phyloP scores from a whole-genome alignment of 306 rosid genomes.

The Quillaja saponaria region DNA sequence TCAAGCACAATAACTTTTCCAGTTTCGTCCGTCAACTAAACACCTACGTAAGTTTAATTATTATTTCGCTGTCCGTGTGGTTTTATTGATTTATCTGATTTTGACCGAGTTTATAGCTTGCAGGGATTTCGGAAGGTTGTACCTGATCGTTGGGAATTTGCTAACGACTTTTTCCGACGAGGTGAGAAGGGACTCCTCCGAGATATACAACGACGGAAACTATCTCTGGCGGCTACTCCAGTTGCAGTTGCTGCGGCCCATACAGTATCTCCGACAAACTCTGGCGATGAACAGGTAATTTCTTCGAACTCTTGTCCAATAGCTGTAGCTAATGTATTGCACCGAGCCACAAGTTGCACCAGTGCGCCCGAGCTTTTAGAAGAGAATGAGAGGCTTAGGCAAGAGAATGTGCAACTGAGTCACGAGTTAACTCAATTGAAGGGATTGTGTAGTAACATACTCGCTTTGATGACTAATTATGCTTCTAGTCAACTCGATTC shows the following conservation, averaged over 20 bases:
- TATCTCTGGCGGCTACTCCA: slow-evolving; percentile 37
- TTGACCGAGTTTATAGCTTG: not conserved
- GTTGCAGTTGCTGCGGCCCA: slow-evolving; percentile 46
- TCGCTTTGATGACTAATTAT: slow-evolving; percentile 72
- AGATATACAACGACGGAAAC: slow-evolving; percentile 84
- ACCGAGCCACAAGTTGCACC: slow-evolving; percentile 58
- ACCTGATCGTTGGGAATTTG: slow-evolving; percentile 97
- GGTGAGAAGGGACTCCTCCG: slow-evolving; percentile 82
- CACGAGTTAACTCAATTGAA: slow-evolving; percentile 76
- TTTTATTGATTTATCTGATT: too few species aligned
- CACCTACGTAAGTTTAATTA: slow-evolving; percentile 59
- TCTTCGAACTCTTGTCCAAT: slow-evolving; percentile 82
- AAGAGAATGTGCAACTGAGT: slow-evolving; percentile 76
- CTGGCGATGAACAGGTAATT: slow-evolving; percentile 87
- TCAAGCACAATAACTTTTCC: slow-evolving; percentile 91
- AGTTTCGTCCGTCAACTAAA: slow-evolving; percentile 98
- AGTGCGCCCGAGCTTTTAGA: slow-evolving; percentile 66
- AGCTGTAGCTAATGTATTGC: slow-evolving; percentile 35
- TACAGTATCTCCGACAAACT: slow-evolving; percentile 64
- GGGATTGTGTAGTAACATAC: slow-evolving; percentile 67
- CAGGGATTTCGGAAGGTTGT: slow-evolving; percentile 97
- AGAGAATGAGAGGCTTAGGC: slow-evolving; percentile 83
- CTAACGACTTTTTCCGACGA: slow-evolving; percentile 70
- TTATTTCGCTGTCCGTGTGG: too few species aligned
- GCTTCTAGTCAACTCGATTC: slow-evolving; percentile 59